Evolutionary conservation across 352 stramenopile genomes (phyloP), one percentile per base, ranked within the genome.

Genomic region (Pythium plurisporium): DNA sequence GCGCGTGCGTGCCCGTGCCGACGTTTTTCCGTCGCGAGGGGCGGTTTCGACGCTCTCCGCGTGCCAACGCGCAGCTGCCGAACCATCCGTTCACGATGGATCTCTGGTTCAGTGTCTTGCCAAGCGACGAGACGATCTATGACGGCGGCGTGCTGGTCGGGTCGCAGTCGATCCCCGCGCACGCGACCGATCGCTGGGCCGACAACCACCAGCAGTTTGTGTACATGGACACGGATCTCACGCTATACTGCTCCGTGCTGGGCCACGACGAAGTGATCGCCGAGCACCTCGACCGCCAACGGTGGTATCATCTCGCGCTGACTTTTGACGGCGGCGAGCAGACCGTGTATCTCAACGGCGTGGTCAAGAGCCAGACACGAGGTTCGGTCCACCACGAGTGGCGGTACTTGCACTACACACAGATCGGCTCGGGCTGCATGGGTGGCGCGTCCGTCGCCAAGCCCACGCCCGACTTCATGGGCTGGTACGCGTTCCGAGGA

Each of bases 401-500:
- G 77, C 33, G 41, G 1, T 76, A 74, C 26, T 40, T 90, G 4
- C 62, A 65, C 14, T 67, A 86, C 52, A 68, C 73, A 14, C 83
- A 79, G 34, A 51, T 90, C 27, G 80, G 80, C 42, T 75, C 73
- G 2, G 80, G 80, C 9, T 86, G 72, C 57, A 78, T 88, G 40
- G 83, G 73, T 33, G 65, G 67, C 1, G 66, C 67, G 19, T 76
- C 73, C 1, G 78, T 73, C 34, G 59, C 48, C 26, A 67, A 58
- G 25, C 79, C 76, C 7, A 69, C 80, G 55, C 64, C 80, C 1
- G 68, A 78, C 5, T 90, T 87, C 36, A 55, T 54, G 3, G 77
- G 80, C 31, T 90, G 80, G 80, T 90, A 87, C 44, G 75, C 73
- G 33, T 90, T 88, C 40, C 82, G 69, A 26, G 80, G 80, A 1